phyloP scores from a whole-genome alignment of 2,329 filamentous ascomycete species.

The Penicillium sp. region DNA sequence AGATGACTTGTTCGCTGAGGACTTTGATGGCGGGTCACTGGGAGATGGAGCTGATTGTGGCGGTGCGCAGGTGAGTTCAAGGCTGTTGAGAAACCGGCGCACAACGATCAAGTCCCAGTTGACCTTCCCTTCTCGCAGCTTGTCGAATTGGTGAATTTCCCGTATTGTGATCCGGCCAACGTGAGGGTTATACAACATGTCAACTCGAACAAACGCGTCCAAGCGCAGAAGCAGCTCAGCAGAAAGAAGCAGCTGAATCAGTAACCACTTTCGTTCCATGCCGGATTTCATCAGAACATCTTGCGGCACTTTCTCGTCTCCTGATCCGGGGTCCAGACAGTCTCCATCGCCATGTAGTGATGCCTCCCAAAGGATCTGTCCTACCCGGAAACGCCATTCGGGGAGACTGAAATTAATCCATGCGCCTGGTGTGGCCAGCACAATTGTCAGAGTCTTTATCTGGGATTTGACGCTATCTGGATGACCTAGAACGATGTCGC shows the following conservation, averaged over 20 bases:
- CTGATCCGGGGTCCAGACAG: conserved; percentile 20
- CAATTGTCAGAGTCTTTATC: conserved; percentile 46
- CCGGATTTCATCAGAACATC: conserved; percentile 28
- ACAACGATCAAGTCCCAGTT: conserved; percentile 58
- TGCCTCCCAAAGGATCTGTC: conserved; percentile 47
- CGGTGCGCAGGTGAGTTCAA: conserved; percentile 39
- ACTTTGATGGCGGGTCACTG: background rate
- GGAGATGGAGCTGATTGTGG: conserved; percentile 9
- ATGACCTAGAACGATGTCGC: conserved; percentile 25
- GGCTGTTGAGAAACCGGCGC: conserved; percentile 53
- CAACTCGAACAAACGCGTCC: conserved; percentile 47
- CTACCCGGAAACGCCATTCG: conserved; percentile 48
- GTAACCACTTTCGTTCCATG: conserved; percentile 52
- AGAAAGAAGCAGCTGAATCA: conserved; percentile 56
- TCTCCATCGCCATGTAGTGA: conserved; percentile 39
- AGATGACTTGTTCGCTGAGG: conserved; percentile 3
- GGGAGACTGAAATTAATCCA: conserved; percentile 51
- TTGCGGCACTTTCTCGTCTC: conserved; percentile 4
- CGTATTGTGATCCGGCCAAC: conserved; percentile 43
- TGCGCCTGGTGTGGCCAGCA: conserved; percentile 44
- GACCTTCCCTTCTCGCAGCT: conserved; percentile 51
- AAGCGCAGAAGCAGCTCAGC: conserved; percentile 56
- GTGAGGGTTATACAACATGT: conserved; percentile 41
- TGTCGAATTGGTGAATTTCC: conserved; percentile 48
- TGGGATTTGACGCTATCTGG: conserved; percentile 44